Conservation (phyloP, 139 green algal genomes). For the Haematococcus lacustris region DNA sequence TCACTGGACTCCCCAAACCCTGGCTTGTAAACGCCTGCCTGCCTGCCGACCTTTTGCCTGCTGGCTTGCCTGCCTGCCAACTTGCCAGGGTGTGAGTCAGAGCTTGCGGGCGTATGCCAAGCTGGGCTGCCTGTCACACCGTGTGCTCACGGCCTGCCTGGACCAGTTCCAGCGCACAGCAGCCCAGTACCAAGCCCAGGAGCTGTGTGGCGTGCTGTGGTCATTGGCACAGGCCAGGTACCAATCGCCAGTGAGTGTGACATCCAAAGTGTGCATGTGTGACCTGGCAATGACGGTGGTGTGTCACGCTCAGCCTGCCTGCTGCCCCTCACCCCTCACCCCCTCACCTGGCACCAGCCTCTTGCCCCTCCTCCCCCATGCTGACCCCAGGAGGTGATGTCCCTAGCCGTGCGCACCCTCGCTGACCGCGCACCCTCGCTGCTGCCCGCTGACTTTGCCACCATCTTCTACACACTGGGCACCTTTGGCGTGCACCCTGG, state of each 20-base stretch:
- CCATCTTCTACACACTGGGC: constrained; percentile 14
- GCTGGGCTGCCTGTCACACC: constrained; percentile 13
- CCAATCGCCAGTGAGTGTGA: constrained; percentile 12
- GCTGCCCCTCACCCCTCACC: neutral
- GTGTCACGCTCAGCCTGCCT: too few relatives aligned
- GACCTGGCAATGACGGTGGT: too few relatives aligned
- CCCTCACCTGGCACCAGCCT: neutral
- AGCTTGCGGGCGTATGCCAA: constrained; percentile 23
- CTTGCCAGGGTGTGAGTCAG: too few relatives aligned
- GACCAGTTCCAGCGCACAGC: too few relatives aligned
- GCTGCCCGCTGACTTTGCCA: constrained; percentile 17
- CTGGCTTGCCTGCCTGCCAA: too few relatives aligned
- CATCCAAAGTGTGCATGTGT: neutral
- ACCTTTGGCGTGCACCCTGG: constrained; percentile 20
- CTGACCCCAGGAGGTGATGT: constrained; percentile 8
- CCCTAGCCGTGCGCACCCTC: constrained; percentile 4
- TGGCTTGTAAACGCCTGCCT: too few relatives aligned
- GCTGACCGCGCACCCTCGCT: neutral
- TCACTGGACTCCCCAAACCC: too few relatives aligned
- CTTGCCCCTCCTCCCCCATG: neutral
- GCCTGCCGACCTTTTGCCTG: too few relatives aligned
- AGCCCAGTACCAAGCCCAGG: constrained; percentile 27
- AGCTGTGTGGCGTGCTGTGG: constrained; percentile 30
- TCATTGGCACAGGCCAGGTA: constrained; percentile 14
- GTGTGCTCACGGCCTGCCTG: constrained; percentile 4